Conservation (phyloP, 2,329 filamentous ascomycete species). For the Westerdykella aurantiaca region DNA sequence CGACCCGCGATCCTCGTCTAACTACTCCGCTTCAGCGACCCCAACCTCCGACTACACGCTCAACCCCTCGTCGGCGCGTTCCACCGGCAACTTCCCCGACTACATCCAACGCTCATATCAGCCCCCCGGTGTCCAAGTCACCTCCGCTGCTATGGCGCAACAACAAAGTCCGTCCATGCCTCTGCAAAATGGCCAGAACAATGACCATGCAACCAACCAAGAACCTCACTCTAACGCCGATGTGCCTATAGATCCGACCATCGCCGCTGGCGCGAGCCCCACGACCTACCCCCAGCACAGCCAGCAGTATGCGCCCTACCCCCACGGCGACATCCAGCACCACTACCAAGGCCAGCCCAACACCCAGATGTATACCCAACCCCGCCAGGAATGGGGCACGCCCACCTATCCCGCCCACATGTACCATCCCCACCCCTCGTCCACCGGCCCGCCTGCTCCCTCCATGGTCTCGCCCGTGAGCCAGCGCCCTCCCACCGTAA, state of each 20-base stretch:
- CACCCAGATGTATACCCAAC: constrained; percentile 55
- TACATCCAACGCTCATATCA: constrained; percentile 78
- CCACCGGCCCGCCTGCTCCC: constrained; percentile 52
- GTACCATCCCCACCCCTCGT: constrained; percentile 50
- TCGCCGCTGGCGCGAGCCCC: constrained; percentile 85
- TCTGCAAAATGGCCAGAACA: constrained; percentile 71
- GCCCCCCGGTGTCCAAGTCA: constrained; percentile 63
- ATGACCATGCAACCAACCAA: constrained; percentile 59
- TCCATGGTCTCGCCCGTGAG: constrained; percentile 54
- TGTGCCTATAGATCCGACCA: constrained; percentile 98
- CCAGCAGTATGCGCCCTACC: constrained; percentile 82
- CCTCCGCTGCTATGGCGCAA: constrained; percentile 93
- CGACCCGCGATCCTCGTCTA: constrained; percentile 70
- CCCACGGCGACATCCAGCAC: constrained; percentile 73
- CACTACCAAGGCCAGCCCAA: constrained; percentile 62
- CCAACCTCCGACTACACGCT: constrained; percentile 85
- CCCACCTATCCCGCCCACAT: constrained; percentile 48
- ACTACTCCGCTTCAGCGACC: constrained; percentile 71
- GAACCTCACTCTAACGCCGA: constrained; percentile 88
- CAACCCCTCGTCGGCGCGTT: constrained; percentile 69
- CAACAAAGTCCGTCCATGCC: constrained; percentile 96
- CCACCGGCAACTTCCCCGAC: constrained; percentile 71
- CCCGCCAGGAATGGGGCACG: constrained; percentile 65
- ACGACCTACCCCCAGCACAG: constrained; percentile 62
- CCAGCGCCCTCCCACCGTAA: constrained; percentile 57